Evolutionary conservation across 768 basidiomycete species (phyloP).

Genomic region (Kwoniella dendrophila): DNA sequence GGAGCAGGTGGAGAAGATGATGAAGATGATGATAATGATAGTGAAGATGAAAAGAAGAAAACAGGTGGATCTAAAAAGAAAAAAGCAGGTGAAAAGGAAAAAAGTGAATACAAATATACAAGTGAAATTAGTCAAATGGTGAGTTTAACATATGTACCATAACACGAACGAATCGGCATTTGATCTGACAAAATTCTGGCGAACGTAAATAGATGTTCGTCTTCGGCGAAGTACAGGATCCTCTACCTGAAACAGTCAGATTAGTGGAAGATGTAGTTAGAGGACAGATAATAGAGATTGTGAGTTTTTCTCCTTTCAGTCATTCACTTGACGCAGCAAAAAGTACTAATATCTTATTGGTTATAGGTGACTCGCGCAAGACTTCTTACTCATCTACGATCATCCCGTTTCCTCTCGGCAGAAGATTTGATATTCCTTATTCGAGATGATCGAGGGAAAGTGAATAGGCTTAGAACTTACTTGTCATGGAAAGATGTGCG

Average conservation of each 20-base stretch:
- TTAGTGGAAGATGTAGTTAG: slow-evolving; percentile 94
- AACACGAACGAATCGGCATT: background rate
- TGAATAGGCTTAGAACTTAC: slow-evolving; percentile 88
- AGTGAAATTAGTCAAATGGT: slow-evolving; percentile 96
- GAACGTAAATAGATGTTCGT: slow-evolving; percentile 77
- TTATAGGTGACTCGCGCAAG: slow-evolving; percentile 81
- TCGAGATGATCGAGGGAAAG: slow-evolving; percentile 88
- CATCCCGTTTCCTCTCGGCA: slow-evolving; percentile 80
- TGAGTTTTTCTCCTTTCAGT: slow-evolving; percentile 53
- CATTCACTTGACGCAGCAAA: background rate
- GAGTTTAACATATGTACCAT: slow-evolving; percentile 11
- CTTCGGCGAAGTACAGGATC: slow-evolving; percentile 92
- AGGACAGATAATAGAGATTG: slow-evolving; percentile 86
- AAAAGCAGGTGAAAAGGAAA: slow-evolving; percentile 26
- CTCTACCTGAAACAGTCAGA: slow-evolving; percentile 80
- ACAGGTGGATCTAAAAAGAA: slow-evolving; percentile 30
- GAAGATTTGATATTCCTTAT: slow-evolving; percentile 97
- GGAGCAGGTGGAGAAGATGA: slow-evolving; percentile 36
- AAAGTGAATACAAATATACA: slow-evolving; percentile 72
- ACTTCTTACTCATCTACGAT: slow-evolving; percentile 75
- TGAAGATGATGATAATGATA: slow-evolving; percentile 35
- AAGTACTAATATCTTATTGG: background rate
- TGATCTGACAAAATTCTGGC: background rate
- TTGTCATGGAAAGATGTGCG: slow-evolving; percentile 97
- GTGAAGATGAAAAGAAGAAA: slow-evolving; percentile 27